A percentile compares a stretch with the other conserved stretches of the same genome.
phyloP scores from a whole-genome alignment of 202 grass and related monocot species.

The Dendrocalamus latiflorus region DNA sequence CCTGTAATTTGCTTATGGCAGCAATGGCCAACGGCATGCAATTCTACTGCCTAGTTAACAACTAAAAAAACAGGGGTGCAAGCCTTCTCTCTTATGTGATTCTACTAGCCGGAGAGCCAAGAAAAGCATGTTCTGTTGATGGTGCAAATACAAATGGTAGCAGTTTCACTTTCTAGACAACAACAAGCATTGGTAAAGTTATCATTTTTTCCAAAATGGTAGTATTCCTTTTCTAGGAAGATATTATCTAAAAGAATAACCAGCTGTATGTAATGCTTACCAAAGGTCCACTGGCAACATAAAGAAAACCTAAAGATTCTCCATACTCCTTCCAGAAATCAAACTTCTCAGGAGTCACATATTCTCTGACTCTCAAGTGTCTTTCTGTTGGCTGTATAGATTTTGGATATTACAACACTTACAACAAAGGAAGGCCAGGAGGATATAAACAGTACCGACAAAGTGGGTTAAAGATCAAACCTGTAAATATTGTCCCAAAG shows the following conservation, averaged over 20 bases:
- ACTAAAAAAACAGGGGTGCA: no score
- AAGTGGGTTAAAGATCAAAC: slow-evolving; percentile 24
- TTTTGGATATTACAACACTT: no score
- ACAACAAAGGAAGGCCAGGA: not conserved
- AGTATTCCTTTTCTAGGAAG: not conserved
- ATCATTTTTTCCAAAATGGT: no score
- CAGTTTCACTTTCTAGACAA: no score
- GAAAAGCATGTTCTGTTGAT: no score
- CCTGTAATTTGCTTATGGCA: not conserved
- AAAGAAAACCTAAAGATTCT: slow-evolving; percentile 77
- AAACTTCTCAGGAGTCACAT: no score
- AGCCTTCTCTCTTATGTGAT: no score
- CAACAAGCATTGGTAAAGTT: no score
- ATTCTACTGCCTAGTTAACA: not conserved
- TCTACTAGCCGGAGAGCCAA: no score
- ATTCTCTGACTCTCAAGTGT: no score
- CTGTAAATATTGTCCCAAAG: slow-evolving; percentile 83
- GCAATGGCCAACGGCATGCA: not conserved
- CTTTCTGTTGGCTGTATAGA: no score
- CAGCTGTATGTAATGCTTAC: slow-evolving; percentile 30
- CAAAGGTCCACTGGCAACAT: slow-evolving; percentile 79
- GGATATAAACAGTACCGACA: not conserved
- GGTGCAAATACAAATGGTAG: no score
- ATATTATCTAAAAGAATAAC: not conserved
- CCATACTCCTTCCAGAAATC: slow-evolving; percentile 80